phyloP scores from a whole-genome alignment of 2,329 filamentous ascomycete species.

The Lecanoromycetidae sp. region DNA sequence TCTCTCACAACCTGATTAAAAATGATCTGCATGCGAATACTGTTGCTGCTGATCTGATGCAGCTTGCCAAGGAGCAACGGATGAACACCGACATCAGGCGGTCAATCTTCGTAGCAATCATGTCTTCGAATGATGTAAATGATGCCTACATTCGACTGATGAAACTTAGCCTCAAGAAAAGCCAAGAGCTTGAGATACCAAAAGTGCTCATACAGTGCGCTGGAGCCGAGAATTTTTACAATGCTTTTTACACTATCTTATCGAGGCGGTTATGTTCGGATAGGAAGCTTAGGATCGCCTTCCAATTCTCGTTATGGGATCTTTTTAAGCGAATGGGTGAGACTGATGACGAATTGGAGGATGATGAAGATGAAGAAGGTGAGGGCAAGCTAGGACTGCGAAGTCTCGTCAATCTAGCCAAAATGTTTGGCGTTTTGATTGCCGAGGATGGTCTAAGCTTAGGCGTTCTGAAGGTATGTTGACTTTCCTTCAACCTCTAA shows the following conservation, averaged over 20 bases:
- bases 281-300: conserved; percentile 64
- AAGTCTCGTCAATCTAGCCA: conserved; percentile 55
- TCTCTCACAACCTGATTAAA: conserved; percentile 19
- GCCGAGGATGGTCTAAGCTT: conserved; percentile 47
- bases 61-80: conserved; percentile 66
- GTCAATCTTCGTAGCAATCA: conserved; percentile 85
- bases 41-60: conserved; percentile 49
- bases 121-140: conserved; percentile 71
- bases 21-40: conserved; percentile 30
- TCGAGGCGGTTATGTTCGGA: conserved; percentile 66
- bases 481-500: conserved; percentile 14
- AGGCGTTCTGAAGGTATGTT: conserved; percentile 39
- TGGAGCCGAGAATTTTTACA: conserved; percentile 71
- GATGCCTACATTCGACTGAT: conserved; percentile 69
- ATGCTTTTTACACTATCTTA: conserved; percentile 85
- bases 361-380: conserved; percentile 47
- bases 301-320: conserved; percentile 78
- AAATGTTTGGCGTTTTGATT: conserved; percentile 52
- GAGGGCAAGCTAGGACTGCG: conserved; percentile 39
- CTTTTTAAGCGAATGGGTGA: conserved; percentile 80
- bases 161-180: conserved; percentile 73
- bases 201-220: conserved; percentile 79
- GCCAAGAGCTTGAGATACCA: conserved; percentile 76
- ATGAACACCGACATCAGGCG: conserved; percentile 79
- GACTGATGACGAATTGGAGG: conserved; percentile 49